Evolutionary conservation across 139 green algal genomes (phyloP).

Genomic region (Closterium sp.): DNA sequence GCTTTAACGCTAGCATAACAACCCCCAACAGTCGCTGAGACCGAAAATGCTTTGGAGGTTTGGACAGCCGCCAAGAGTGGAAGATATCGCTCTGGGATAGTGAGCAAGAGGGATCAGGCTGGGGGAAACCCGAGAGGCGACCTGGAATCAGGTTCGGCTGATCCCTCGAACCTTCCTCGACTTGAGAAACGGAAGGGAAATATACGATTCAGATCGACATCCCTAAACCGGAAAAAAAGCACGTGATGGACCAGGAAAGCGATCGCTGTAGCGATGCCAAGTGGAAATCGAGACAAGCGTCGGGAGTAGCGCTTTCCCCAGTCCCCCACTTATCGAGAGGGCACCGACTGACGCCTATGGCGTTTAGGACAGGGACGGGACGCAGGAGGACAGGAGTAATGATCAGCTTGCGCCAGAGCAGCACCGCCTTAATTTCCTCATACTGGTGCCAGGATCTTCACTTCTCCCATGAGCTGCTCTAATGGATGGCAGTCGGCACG

Average conservation of each 20-base stretch:
- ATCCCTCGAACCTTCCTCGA: no score
- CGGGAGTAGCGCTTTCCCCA: no score
- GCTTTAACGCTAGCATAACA: background rate
- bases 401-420: background rate
- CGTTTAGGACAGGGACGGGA: background rate
- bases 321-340: no score
- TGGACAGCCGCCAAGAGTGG: background rate
- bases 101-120: background rate
- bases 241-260: no score
- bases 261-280: no score
- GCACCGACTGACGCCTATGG: background rate
- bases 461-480: background rate
- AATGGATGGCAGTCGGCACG: background rate
- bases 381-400: background rate
- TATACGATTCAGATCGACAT: no score
- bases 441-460: background rate
- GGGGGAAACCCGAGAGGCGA: no score
- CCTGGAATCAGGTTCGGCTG: no score
- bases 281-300: no score
- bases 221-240: no score
- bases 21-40: background rate
- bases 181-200: no score
- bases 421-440: background rate
- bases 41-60: background rate
- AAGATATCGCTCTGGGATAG: background rate